Evolutionary conservation across 1,284 basidiomycete species (phyloP), one percentile per base, ranked within the genome.

Genomic region (Trichosporon faecale): DNA sequence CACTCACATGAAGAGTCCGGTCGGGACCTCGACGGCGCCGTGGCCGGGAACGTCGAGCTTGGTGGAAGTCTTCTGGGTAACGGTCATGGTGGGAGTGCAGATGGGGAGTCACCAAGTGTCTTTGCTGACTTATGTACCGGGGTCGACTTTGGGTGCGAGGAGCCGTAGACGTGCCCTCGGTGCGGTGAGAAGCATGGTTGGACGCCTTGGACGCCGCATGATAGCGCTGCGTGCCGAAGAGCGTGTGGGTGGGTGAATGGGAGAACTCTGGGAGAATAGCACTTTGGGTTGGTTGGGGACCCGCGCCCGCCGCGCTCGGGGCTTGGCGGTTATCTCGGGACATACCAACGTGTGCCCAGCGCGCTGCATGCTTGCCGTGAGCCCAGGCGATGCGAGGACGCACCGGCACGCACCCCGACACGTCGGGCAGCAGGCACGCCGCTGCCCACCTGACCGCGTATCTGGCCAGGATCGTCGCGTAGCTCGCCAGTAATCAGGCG

Each of bases 1-100:
- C 6, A 72, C 73, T 72, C 65, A 81, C 79, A 97, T 96, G 86
- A 95, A 96, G 55, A 96, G 87, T 37, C 93, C 93, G 3, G 91
- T 93, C 18, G 89, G 89, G 37, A 93, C 85, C 35, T 85, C 85
- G 68, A 93, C 84, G 76, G 85, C 84, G 33, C 77, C 77, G 12
- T 75, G 69, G 55, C 52, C 55, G 21, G 76, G 76, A 7, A 78
- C 73, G 16, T 71, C 40, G 37, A 79, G 12, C 40, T 69, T 68
- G 49, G 72, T 71, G 64, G 49, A 29, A 18, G 52, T 49, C 46
- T 29, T 37, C 55, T 40, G 37, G 16, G 67, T 35, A 35, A 9
- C 70, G 25, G 72, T 70, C 67, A 68, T 71, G 31, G 27, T 66
- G 52, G 46, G 11, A n/a, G 66, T n/a, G 37, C 29, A n/a, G 29